Conservation (phyloP, 2,329 filamentous ascomycete species). For the Corinectria fuckeliana region DNA sequence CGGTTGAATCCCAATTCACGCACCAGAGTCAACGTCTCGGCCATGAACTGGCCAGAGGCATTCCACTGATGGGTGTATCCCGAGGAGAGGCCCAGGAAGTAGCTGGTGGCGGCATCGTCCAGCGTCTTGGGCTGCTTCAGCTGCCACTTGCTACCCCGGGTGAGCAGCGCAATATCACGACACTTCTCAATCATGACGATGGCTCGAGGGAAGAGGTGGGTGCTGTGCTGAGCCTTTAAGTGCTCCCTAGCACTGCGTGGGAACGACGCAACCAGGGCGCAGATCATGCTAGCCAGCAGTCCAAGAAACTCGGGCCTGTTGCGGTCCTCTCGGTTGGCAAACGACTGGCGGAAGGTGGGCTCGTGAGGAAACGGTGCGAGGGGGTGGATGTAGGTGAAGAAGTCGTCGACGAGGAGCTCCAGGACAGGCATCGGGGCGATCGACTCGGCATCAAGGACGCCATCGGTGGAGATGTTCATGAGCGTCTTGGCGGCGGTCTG, state of each 20-base stretch:
- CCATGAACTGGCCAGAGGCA: conserved; percentile 72
- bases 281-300: conserved; percentile 77
- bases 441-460: conserved; percentile 65
- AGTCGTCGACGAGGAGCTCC: conserved; percentile 76
- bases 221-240: conserved; percentile 68
- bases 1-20: conserved; percentile 71
- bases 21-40: conserved; percentile 74
- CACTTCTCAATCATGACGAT: conserved; percentile 75
- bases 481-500: conserved; percentile 57
- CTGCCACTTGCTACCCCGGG: conserved; percentile 64
- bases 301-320: conserved; percentile 72
- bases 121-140: conserved; percentile 56
- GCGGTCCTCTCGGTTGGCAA: conserved; percentile 70
- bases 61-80: conserved; percentile 73
- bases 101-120: conserved; percentile 72
- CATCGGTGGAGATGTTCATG: conserved; percentile 51
- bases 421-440: conserved; percentile 75
- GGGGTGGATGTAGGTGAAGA: conserved; percentile 83
- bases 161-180: conserved; percentile 70
- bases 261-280: conserved; percentile 75
- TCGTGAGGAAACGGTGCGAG: conserved; percentile 81
- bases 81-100: conserved; percentile 72
- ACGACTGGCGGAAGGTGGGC: conserved; percentile 75
- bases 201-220: conserved; percentile 71
- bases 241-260: conserved; percentile 74